Evolutionary conservation across 2,329 filamentous ascomycete genomes (phyloP).

Genomic region (Diaporthe citriasiana): DNA sequence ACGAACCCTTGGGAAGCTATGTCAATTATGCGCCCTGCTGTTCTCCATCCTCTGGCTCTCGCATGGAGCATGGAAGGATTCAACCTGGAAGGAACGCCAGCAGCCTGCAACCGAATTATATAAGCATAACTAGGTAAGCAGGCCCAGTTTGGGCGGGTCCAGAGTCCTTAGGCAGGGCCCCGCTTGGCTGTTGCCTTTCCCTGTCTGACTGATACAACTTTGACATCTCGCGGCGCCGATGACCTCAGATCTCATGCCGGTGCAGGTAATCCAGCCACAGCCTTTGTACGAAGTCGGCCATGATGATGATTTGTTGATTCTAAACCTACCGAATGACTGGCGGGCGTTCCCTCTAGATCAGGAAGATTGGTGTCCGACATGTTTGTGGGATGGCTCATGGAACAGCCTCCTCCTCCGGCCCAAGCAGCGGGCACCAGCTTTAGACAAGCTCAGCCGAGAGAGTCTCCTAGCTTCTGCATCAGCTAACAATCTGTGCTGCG

Average conservation of each 20-base stretch:
- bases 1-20: too few species aligned
- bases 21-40: too few species aligned
- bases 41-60: too few species aligned
- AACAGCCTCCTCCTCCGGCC: constrained; percentile 3
- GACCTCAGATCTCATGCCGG: too few species aligned
- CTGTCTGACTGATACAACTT: background rate
- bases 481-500: background rate
- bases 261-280: background rate
- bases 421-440: background rate
- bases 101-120: constrained; percentile 7
- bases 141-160: background rate
- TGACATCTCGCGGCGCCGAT: background rate
- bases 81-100: background rate
- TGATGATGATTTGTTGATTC: background rate
- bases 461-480: background rate
- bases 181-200: background rate
- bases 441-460: background rate
- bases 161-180: background rate
- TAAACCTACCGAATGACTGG: background rate
- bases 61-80: too few species aligned
- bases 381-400: constrained; percentile 18
- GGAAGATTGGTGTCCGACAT: background rate
- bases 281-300: too few species aligned
- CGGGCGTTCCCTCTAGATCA: background rate
- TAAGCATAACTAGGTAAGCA: constrained; percentile 4